Base-by-base conservation (phyloP, 179 eudicot species). In the Gypsophila paniculata region DNA sequence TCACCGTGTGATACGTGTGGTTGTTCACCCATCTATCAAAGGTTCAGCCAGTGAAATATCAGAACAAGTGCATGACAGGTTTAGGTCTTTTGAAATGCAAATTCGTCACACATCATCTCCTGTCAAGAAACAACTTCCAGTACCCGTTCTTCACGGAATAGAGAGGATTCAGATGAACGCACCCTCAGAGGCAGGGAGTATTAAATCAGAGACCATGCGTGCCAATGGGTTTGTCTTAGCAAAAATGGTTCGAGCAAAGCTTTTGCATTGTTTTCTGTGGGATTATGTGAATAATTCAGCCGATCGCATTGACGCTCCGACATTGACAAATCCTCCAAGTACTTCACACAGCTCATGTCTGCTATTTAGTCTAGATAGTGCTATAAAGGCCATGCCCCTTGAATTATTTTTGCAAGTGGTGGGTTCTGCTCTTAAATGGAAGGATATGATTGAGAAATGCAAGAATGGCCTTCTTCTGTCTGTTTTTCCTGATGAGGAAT, bases 381-480 rank as follows among this genome's bases (percentile, higher is more conserved):
- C 90, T 69, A 83, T 90, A 48, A 90, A 84, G 88, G 91, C 96
- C 80, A 88, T 90, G 90, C 95, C 99, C 18, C 86, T 94, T 73
- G 99, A 90, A 82, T 72, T 94, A 74, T 91, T 87, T 81, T 77
- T 90, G 79, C 92, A 94, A 84, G 87, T 91, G 78, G 91, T 85
- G 34, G 97, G 97, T 36, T 87, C 93, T 55, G 66, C 88, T 77
- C 80, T 79, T 68, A 87, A 80, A 74, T 78, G 86, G 76, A 85
- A 92, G 66, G 90, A 85, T 84, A 71, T 90, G 92, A 75, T 84
- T 76, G 89, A 87, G 76, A 89, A 87, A 79, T 88, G 96, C 81
- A 85, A 83, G 81, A 77, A 63, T 62, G 93, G 95, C 32, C 63
- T 84, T 80, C 82, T 82, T 79, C 95, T 94, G 71, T 88, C 90